These are phyloP conservation scores for Mycena vulgaris DNA, from an alignment of 768 basidiomycete genomes.

Conservation along the genomic window DNA sequence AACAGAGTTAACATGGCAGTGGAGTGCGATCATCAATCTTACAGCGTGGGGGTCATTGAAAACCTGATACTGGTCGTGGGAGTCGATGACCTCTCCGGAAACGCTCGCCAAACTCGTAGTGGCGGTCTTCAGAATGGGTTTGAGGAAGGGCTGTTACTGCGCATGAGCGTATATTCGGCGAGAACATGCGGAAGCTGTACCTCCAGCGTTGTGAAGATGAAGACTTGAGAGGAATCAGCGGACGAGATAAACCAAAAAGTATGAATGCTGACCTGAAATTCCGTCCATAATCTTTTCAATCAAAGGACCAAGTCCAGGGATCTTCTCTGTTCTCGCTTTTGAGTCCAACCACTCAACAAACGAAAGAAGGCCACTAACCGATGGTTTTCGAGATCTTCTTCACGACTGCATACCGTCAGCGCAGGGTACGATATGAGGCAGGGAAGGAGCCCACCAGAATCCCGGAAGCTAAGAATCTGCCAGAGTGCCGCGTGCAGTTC, in stretches of 20 bases:
- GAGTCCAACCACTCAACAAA: neutral
- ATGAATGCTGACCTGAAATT: slow-evolving; percentile 65
- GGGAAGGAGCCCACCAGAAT: slow-evolving; percentile 67
- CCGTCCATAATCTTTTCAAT: slow-evolving; percentile 87
- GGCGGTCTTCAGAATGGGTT: slow-evolving; percentile 81
- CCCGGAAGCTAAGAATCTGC: slow-evolving; percentile 90
- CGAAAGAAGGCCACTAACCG: slow-evolving; percentile 54
- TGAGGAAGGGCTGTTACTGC: slow-evolving; percentile 77
- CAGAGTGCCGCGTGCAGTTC: slow-evolving; percentile 88
- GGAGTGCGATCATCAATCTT: slow-evolving; percentile 38
- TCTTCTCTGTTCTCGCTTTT: slow-evolving; percentile 68
- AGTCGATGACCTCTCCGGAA: slow-evolving; percentile 85
- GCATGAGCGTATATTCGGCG: neutral
- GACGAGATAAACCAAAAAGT: neutral
- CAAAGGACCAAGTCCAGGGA: slow-evolving; percentile 82
- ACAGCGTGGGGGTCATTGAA: slow-evolving; percentile 89
- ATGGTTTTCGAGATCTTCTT: slow-evolving; percentile 87
- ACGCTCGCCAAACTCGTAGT: slow-evolving; percentile 73
- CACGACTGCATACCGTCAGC: slow-evolving; percentile 58
- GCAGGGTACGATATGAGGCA: neutral
- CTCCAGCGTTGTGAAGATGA: slow-evolving; percentile 89
- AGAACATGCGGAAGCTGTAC: slow-evolving; percentile 46
- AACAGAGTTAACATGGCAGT: neutral
- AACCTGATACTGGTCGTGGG: slow-evolving; percentile 87
- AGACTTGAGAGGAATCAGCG: slow-evolving; percentile 60